These are phyloP conservation scores for Lecanosticta acicola DNA, from an alignment of 2,329 filamentous ascomycete genomes.

Conservation along the genomic window DNA sequence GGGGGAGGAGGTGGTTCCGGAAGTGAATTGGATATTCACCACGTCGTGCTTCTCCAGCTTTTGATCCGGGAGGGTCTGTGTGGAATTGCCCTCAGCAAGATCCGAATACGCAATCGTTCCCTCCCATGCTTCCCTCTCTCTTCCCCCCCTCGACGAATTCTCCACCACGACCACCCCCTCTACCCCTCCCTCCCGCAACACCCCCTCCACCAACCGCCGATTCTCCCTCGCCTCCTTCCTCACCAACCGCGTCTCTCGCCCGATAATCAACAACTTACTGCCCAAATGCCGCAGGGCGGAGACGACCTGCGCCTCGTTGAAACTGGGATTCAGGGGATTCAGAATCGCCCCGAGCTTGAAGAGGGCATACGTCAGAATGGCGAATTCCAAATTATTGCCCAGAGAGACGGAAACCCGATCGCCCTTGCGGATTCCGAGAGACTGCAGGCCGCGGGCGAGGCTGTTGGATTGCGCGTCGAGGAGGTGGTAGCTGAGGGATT, in stretches of 20 bases:
- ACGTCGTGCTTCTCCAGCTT: constrained; percentile 59
- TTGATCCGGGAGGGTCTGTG: constrained; percentile 42
- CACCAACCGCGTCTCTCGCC: constrained; percentile 79
- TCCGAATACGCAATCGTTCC: constrained; percentile 43
- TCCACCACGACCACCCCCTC: constrained; percentile 67
- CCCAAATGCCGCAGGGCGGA: constrained; percentile 72
- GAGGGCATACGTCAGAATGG: constrained; percentile 77
- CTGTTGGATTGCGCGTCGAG: constrained; percentile 73
- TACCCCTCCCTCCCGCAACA: constrained; percentile 22
- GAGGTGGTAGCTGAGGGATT: constrained; percentile 66
- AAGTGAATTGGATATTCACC: constrained; percentile 95
- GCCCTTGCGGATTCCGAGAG: constrained; percentile 70
- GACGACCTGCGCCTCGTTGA: constrained; percentile 72
- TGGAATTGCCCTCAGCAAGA: constrained; percentile 35
- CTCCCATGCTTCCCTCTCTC: constrained; percentile 31
- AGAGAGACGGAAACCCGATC: constrained; percentile 80
- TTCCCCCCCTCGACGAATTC: constrained; percentile 45
- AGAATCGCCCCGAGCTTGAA: constrained; percentile 93
- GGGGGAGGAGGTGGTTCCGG: constrained; percentile 78
- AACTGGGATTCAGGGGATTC: constrained; percentile 85
- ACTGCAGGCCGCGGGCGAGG: constrained; percentile 63
- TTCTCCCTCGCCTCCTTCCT: constrained; percentile 58
- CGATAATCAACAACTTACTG: constrained; percentile 70
- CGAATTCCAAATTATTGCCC: constrained; percentile 80
- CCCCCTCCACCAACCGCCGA: constrained; percentile 50